These are phyloP conservation scores for Penicillium glabrum DNA, from an alignment of 2,329 filamentous ascomycete genomes.

Conservation along the genomic window DNA sequence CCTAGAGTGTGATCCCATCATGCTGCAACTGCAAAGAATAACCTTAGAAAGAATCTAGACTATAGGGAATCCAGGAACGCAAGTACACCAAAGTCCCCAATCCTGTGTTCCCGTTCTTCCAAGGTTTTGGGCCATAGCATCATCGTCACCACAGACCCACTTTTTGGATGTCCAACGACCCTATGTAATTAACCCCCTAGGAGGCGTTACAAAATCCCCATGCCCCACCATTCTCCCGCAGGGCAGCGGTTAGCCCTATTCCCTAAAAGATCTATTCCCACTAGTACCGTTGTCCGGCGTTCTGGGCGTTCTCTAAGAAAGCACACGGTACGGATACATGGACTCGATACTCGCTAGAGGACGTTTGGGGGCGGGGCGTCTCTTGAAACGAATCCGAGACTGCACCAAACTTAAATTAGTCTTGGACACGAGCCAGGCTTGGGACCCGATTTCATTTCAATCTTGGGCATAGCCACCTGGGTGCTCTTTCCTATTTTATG, in stretches of 20 bases:
- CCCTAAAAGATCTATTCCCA: neutral
- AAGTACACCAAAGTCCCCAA: neutral
- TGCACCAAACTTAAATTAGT: neutral
- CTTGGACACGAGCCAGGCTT: neutral
- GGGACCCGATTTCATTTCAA: neutral
- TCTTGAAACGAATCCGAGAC: neutral
- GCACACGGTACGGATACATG: neutral
- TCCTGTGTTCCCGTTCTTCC: neutral
- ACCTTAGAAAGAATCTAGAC: neutral
- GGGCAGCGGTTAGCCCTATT: neutral
- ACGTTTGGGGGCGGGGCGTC: neutral
- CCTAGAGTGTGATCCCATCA: neutral
- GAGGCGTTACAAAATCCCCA: neutral
- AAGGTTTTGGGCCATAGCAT: conserved; percentile 2
- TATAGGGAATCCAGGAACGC: neutral
- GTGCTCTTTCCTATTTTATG: too few species aligned
- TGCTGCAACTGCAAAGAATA: neutral
- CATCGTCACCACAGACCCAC: conserved; percentile 1
- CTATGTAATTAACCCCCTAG: neutral
- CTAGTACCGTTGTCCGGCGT: neutral
- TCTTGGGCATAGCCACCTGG: neutral
- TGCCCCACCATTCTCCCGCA: neutral
- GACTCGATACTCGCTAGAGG: neutral
- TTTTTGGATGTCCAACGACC: neutral
- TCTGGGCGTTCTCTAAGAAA: neutral